phyloP scores from a whole-genome alignment of 139 green algal species.

The Micractinium sp. region DNA sequence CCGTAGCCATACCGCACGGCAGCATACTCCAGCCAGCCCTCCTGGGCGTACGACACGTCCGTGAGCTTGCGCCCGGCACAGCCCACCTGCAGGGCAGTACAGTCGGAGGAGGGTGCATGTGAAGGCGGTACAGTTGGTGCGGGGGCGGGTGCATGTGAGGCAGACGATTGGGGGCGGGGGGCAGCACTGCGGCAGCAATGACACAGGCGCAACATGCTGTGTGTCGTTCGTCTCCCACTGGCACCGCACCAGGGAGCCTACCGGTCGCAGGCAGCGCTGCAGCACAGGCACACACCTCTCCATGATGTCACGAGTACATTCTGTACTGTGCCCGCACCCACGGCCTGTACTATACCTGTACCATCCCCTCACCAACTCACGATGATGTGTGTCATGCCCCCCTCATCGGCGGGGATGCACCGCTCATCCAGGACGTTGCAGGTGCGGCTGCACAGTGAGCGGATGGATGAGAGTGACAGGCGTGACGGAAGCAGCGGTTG shows the following conservation, averaged over 20 bases:
- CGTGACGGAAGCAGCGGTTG: neutral
- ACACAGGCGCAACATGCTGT: neutral
- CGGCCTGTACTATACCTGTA: too few species aligned
- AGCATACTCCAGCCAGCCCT: slow-evolving; percentile 58
- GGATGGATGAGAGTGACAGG: neutral
- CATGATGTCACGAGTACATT: too few species aligned
- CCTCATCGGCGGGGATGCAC: slow-evolving; percentile 38
- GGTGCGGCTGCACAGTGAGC: slow-evolving; percentile 45
- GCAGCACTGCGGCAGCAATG: neutral
- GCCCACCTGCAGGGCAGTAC: slow-evolving; percentile 37
- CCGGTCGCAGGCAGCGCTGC: neutral
- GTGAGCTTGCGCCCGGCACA: slow-evolving; percentile 69
- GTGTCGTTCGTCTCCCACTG: too few species aligned
- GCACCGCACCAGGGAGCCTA: neutral
- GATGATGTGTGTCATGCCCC: slow-evolving; percentile 67
- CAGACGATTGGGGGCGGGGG: neutral
- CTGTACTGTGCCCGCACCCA: too few species aligned
- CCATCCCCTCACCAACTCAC: slow-evolving; percentile 10
- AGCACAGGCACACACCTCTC: too few species aligned
- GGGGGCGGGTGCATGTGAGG: neutral
- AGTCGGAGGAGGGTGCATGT: neutral
- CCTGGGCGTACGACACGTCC: slow-evolving; percentile 52
- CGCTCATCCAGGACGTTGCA: slow-evolving; percentile 58
- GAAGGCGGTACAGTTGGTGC: neutral
- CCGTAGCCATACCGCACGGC: slow-evolving; percentile 44